These are phyloP conservation scores for Symbiodinium pilosum DNA, from an alignment of 73 alveolate genomes.

Conservation along the genomic window DNA sequence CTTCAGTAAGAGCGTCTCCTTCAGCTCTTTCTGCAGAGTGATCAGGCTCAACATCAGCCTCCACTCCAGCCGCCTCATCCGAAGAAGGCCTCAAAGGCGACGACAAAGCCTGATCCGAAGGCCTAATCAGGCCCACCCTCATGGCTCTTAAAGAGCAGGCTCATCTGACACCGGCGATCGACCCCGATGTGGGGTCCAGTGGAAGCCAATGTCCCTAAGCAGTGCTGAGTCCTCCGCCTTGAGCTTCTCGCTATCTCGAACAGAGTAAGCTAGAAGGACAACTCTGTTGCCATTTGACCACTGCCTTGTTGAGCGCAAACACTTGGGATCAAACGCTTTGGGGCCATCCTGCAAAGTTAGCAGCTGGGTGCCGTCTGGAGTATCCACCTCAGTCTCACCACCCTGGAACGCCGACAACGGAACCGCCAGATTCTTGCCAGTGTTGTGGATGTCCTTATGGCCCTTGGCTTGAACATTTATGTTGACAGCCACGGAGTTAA, in stretches of 20 bases:
- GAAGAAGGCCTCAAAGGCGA: too few species aligned
- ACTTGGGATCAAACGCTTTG: not conserved
- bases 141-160: too few species aligned
- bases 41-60: too few species aligned
- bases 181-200: too few species aligned
- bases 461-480: not conserved
- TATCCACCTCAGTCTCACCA: not conserved
- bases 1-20: too few species aligned
- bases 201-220: not conserved
- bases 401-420: not conserved
- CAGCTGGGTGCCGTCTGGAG: not conserved
- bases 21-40: too few species aligned
- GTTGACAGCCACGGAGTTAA: not conserved
- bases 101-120: too few species aligned
- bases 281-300: not conserved
- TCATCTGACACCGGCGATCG: too few species aligned
- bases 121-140: too few species aligned
- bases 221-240: not conserved
- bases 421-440: not conserved
- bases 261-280: not conserved
- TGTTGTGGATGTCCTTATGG: not conserved
- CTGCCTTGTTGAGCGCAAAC: not conserved
- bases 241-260: not conserved
- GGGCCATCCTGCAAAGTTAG: not conserved
- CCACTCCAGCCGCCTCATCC: too few species aligned